These are phyloP conservation scores for Uronychia setigera DNA, from an alignment of 73 alveolate species.

Conservation along the genomic window DNA sequence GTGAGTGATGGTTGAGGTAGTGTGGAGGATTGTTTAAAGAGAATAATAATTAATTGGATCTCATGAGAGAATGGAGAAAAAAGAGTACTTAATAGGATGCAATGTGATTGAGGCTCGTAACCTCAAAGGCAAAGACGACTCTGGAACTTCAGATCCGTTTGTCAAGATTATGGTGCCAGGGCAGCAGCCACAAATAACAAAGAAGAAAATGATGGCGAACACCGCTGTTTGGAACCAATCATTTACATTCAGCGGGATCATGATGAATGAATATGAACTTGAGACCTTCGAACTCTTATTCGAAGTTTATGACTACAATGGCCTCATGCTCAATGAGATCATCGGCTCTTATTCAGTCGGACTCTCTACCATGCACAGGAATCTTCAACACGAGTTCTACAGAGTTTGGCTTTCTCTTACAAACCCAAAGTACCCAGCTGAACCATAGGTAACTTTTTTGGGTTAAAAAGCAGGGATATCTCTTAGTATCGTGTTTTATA, in stretches of 20 bases:
- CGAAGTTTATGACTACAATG: slow-evolving; percentile 84
- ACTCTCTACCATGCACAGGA: slow-evolving; percentile 85
- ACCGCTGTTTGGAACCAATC: slow-evolving; percentile 91
- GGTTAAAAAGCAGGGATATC: too few species aligned
- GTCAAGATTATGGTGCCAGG: slow-evolving; percentile 84
- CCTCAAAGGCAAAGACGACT: slow-evolving; percentile 82
- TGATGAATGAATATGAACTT: slow-evolving; percentile 78
- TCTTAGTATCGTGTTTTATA: slow-evolving; percentile 82
- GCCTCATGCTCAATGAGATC: slow-evolving; percentile 74
- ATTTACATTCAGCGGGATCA: slow-evolving; percentile 85
- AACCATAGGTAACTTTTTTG: too few species aligned
- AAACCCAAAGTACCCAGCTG: slow-evolving; percentile 83
- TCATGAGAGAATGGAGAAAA: slow-evolving; percentile 53
- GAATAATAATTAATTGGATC: too few species aligned
- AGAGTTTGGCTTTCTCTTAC: slow-evolving; percentile 85
- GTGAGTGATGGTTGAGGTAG: too few species aligned
- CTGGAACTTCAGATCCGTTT: slow-evolving; percentile 94
- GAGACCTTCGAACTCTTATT: slow-evolving; percentile 88
- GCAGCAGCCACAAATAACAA: slow-evolving; percentile 84
- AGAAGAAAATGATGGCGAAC: slow-evolving; percentile 67
- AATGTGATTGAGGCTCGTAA: slow-evolving; percentile 91
- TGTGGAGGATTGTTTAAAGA: too few species aligned
- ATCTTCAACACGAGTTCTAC: slow-evolving; percentile 90
- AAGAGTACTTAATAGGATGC: slow-evolving; percentile 77
- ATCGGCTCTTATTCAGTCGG: slow-evolving; percentile 90